Conservation (phyloP, 2,329 filamentous ascomycete species). For the Podosphaera leucotricha region DNA sequence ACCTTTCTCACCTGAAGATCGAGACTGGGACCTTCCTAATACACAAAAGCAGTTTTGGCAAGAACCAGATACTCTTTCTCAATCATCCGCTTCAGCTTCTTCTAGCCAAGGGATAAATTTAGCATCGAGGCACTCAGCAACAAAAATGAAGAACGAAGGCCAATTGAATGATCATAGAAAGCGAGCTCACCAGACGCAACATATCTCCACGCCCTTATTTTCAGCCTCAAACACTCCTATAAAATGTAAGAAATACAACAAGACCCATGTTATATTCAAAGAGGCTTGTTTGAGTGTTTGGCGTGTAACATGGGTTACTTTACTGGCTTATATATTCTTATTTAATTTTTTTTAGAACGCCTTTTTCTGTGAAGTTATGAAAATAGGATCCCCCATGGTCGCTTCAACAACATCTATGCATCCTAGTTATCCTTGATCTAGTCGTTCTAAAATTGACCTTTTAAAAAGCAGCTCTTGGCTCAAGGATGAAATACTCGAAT, state of each 20-base stretch:
- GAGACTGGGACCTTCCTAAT: slow-evolving; percentile 8
- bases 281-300: slow-evolving; percentile 40
- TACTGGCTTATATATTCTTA: not conserved
- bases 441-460: too few relatives aligned
- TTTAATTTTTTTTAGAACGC: not conserved
- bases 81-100: slow-evolving; percentile 11
- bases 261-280: not conserved
- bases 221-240: not conserved
- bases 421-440: too few relatives aligned
- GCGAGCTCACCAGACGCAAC: not conserved
- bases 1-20: slow-evolving; percentile 8
- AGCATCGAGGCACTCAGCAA: slow-evolving; percentile 10
- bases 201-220: not conserved
- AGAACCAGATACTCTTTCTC: not conserved
- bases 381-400: not conserved
- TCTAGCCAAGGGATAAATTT: slow-evolving; percentile 9
- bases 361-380: not conserved
- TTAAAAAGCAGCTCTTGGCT: too few relatives aligned
- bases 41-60: slow-evolving; percentile 1
- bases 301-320: slow-evolving; percentile 37
- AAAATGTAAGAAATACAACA: not conserved
- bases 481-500: too few relatives aligned
- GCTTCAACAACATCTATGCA: too few relatives aligned
- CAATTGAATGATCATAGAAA: not conserved
- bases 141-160: slow-evolving; percentile 4